These are phyloP conservation scores for Daldinia vernicosa DNA, from an alignment of 495 filamentous ascomycete species.

Conservation along the genomic window DNA sequence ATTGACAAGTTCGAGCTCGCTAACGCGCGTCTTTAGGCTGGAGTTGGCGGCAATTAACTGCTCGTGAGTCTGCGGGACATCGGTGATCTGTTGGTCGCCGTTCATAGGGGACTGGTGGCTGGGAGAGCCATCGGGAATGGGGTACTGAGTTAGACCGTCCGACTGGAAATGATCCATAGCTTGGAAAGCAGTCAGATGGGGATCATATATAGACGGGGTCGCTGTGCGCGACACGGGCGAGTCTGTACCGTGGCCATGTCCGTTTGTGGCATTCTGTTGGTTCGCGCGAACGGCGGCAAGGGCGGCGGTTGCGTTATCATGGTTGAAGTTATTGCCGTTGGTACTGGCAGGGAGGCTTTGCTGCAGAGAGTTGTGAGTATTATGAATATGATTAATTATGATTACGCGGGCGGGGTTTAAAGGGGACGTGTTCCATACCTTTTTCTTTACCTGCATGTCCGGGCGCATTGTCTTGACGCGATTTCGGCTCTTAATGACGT, in stretches of 20 bases:
- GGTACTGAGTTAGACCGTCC: constrained; percentile 52
- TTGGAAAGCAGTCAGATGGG: constrained; percentile 75
- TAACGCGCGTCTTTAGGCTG: constrained; percentile 86
- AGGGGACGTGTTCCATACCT: constrained; percentile 62
- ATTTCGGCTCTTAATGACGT: constrained; percentile 99
- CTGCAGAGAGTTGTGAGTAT: constrained; percentile 39
- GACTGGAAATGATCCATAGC: constrained; percentile 69
- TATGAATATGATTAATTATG: constrained; percentile 2
- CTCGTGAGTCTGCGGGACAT: constrained; percentile 82
- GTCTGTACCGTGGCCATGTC: constrained; percentile 78
- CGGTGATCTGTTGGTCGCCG: constrained; percentile 71
- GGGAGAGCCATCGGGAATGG: constrained; percentile 71
- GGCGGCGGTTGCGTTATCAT: constrained; percentile 49
- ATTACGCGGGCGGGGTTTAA: constrained; percentile 10
- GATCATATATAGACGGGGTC: constrained; percentile 74
- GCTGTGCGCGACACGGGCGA: constrained; percentile 88
- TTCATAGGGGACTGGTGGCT: constrained; percentile 73
- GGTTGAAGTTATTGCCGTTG: constrained; percentile 66
- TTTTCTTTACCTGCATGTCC: constrained; percentile 85
- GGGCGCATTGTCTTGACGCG: constrained; percentile 85
- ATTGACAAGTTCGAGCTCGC: constrained; percentile 95
- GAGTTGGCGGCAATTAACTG: constrained; percentile 79
- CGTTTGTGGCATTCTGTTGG: constrained; percentile 76
- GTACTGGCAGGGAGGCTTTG: constrained; percentile 62
- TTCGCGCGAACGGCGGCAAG: constrained; percentile 63